These are phyloP conservation scores for Lasiosphaeria ovina DNA, from an alignment of 495 filamentous ascomycete genomes.

Conservation along the genomic window DNA sequence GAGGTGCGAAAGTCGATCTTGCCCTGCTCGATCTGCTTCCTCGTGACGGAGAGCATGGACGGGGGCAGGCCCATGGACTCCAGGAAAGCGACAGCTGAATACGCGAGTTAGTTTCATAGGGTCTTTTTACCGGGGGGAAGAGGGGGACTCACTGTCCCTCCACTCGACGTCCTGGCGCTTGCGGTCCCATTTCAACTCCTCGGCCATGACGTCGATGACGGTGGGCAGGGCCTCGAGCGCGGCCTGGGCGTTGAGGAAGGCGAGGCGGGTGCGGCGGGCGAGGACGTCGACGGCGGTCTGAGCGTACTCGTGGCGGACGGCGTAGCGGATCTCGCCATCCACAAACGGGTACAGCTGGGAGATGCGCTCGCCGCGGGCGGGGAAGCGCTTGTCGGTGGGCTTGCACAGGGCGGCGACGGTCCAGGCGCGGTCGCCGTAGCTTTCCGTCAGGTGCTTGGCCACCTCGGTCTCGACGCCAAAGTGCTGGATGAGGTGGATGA, in stretches of 20 bases:
- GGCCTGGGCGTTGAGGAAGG: constrained; percentile 94
- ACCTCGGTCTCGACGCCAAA: constrained; percentile 95
- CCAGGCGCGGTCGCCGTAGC: constrained; percentile 96
- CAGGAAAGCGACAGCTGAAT: constrained; percentile 63
- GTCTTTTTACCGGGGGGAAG: too few species aligned
- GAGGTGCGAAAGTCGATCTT: constrained; percentile 68
- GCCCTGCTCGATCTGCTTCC: constrained; percentile 76
- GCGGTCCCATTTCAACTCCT: constrained; percentile 80
- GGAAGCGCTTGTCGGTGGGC: constrained; percentile 81
- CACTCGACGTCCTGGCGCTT: constrained; percentile 79
- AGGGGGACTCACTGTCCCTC: constrained; percentile 60
- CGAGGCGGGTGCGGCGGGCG: constrained; percentile 80
- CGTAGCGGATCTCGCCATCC: constrained; percentile 94
- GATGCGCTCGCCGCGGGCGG: constrained; percentile 81
- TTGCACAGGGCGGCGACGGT: constrained; percentile 82
- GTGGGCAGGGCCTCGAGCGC: constrained; percentile 84
- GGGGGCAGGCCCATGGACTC: constrained; percentile 84
- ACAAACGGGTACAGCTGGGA: constrained; percentile 86
- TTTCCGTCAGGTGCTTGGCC: constrained; percentile 81
- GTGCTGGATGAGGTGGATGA: constrained; percentile 98
- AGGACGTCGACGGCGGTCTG: constrained; percentile 92
- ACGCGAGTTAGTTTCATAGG: constrained; percentile 8
- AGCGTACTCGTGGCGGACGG: constrained; percentile 86
- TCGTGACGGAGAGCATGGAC: constrained; percentile 65
- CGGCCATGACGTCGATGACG: constrained; percentile 90